Percentiles rank a stretch among this genome's conserved stretches.
Evolutionary conservation across 2,329 filamentous ascomycete species (phyloP).

Genomic region (Xylaria sp.): DNA sequence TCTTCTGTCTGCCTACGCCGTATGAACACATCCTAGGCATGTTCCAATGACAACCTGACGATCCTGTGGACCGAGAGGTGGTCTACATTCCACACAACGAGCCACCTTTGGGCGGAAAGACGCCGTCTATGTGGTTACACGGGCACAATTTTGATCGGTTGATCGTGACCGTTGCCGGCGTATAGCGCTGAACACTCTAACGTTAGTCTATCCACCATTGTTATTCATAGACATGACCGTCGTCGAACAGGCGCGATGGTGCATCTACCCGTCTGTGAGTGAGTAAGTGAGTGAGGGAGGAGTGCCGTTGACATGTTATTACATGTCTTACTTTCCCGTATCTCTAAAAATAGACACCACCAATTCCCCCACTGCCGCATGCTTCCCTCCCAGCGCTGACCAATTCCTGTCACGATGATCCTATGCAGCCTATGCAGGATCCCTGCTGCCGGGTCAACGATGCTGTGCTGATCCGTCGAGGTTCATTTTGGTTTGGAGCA

Average conservation of each 20-base stretch:
- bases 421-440: neutral
- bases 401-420: neutral
- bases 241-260: neutral
- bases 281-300: neutral
- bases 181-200: neutral
- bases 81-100: neutral
- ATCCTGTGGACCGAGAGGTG: constrained; percentile 9
- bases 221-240: neutral
- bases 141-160: too few relatives aligned
- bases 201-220: neutral
- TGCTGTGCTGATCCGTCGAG: neutral
- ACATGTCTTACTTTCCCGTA: neutral
- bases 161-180: neutral
- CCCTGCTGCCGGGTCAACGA: neutral
- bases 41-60: constrained; percentile 22
- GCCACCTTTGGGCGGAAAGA: neutral
- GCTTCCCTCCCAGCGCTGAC: neutral
- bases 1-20: constrained; percentile 22
- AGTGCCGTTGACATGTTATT: neutral
- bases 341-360: neutral
- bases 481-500: neutral
- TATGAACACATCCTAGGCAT: neutral
- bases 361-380: neutral
- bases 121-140: neutral
- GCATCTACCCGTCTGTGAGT: neutral